Percentiles rank a stretch among this genome's conserved stretches.
Evolutionary conservation across 2,329 filamentous ascomycete genomes (phyloP).

Genomic region (Zymoseptoria tritici): DNA sequence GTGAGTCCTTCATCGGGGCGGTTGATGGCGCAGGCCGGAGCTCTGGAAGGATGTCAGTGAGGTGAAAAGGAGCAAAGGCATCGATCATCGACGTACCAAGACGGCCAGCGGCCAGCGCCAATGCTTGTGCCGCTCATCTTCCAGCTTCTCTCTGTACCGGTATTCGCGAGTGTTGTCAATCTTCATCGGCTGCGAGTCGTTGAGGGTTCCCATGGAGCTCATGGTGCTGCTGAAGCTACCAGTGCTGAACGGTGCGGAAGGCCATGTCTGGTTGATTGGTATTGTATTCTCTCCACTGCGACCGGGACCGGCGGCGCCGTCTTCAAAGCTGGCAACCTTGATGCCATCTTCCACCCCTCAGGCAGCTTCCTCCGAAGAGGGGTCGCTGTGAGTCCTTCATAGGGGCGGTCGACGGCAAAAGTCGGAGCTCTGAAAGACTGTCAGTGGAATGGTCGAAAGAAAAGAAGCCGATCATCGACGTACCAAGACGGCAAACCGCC

Average conservation of each 20-base stretch:
- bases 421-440: neutral
- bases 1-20: neutral
- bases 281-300: no score
- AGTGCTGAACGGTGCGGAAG: no score
- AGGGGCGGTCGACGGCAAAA: neutral
- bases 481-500: neutral
- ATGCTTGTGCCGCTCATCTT: constrained; percentile 91
- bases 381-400: neutral
- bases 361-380: neutral
- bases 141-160: constrained; percentile 93
- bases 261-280: no score
- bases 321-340: neutral
- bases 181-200: neutral
- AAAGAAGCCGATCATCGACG: neutral
- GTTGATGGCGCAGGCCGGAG: neutral
- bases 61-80: neutral
- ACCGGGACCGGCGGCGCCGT: neutral
- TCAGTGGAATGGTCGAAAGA: neutral
- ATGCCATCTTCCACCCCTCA: neutral
- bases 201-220: neutral
- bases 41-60: neutral
- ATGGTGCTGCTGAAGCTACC: neutral
- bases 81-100: neutral
- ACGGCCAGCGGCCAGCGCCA: neutral
- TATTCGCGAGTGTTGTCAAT: constrained; percentile 81